Percentiles rank a stretch among this genome's conserved stretches.
Evolutionary conservation across 306 rosid genomes (phyloP).

Genomic region (Luffa aegyptiaca): DNA sequence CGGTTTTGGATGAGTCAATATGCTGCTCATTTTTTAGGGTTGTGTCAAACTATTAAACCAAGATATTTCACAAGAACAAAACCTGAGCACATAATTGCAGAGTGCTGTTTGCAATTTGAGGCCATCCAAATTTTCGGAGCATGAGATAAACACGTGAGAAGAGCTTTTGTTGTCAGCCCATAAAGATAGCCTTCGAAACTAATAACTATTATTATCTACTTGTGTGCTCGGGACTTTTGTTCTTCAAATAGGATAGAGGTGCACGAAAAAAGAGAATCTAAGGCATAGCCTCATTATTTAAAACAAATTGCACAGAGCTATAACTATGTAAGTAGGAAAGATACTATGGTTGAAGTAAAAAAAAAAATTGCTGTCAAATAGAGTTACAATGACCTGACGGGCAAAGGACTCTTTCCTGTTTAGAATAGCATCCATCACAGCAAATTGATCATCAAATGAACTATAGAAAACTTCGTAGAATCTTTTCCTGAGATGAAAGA

Average conservation of each 20-base stretch:
- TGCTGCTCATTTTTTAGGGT: not conserved
- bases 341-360: conserved; percentile 11
- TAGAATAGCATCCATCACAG: conserved; percentile 81
- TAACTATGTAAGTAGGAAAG: not conserved
- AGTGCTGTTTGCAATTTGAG: not conserved
- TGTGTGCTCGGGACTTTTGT: not conserved
- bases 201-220: not conserved
- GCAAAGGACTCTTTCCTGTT: conserved; percentile 79
- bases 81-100: not conserved
- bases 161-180: not conserved
- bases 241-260: not conserved
- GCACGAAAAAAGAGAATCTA: not conserved
- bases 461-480: conserved; percentile 72
- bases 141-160: not conserved
- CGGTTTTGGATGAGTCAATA: not conserved
- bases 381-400: conserved; percentile 47
- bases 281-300: not conserved
- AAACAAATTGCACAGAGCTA: not conserved
- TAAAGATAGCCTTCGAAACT: not conserved
- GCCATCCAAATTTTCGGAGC: not conserved
- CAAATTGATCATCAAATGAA: conserved; percentile 73
- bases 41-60: not conserved
- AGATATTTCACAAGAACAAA: conserved; percentile 6
- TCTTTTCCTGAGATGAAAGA: conserved; percentile 33
- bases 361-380: conserved; percentile 13